phyloP scores from a whole-genome alignment of 2,329 filamentous ascomycete species.

The Monosporascus sp. region DNA sequence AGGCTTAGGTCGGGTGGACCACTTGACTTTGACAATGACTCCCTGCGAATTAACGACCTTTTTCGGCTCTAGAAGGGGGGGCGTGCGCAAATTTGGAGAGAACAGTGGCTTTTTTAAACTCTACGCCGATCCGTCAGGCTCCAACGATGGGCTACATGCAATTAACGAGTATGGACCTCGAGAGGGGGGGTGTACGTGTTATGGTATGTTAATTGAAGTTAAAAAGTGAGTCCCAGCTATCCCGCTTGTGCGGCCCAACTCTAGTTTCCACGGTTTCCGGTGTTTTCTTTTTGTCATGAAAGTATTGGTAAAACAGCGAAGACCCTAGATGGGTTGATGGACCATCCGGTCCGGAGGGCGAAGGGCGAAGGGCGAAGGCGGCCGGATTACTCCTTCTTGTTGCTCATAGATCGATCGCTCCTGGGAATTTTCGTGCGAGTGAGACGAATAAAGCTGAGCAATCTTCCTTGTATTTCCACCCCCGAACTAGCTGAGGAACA shows the following conservation, averaged over 20 bases:
- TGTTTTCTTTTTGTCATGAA: too few species aligned
- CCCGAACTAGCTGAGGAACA: too few species aligned
- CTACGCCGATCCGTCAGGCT: slow-evolving; percentile 18
- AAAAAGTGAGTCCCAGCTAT: neutral
- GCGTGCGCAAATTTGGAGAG: slow-evolving; percentile 12
- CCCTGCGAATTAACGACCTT: too few species aligned
- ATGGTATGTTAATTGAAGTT: neutral
- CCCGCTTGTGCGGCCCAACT: neutral
- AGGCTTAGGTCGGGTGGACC: neutral
- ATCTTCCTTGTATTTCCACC: too few species aligned
- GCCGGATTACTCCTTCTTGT: neutral
- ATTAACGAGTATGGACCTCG: neutral
- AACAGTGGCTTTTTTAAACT: slow-evolving; percentile 5
- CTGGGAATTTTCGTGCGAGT: too few species aligned
- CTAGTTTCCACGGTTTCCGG: neutral
- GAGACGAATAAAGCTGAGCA: too few species aligned
- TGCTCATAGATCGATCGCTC: too few species aligned
- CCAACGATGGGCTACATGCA: slow-evolving; percentile 11
- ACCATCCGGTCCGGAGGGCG: neutral
- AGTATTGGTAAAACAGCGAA: too few species aligned
- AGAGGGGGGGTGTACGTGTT: neutral
- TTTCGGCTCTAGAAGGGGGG: slow-evolving; percentile 3
- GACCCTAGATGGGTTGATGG: too few species aligned
- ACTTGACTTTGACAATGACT: neutral
- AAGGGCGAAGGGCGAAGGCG: neutral